Conservation (phyloP, 1,139 yeast species). For the Yamadazyma songkhlaensis region DNA sequence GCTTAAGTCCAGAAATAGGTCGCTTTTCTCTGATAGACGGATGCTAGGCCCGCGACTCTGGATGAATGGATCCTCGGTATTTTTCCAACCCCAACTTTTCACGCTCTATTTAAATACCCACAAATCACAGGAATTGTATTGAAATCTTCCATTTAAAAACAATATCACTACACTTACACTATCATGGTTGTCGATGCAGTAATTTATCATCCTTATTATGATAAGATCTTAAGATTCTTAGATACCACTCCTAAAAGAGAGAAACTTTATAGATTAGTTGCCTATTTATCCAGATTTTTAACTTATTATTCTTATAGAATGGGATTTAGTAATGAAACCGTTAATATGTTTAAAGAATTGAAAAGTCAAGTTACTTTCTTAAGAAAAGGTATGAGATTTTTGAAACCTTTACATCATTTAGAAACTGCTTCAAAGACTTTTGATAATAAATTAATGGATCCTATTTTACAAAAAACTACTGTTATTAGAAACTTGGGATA, state of each 20-base stretch:
- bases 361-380: slow-evolving; percentile 63
- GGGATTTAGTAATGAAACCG: slow-evolving; percentile 53
- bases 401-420: slow-evolving; percentile 77
- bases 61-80: neutral
- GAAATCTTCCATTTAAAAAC: no score
- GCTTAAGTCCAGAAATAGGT: no score
- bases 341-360: slow-evolving; percentile 49
- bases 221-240: slow-evolving; percentile 60
- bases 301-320: slow-evolving; percentile 60
- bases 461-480: slow-evolving; percentile 54
- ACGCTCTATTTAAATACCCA: neutral
- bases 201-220: slow-evolving; percentile 71
- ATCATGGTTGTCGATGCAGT: slow-evolving; percentile 69
- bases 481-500: slow-evolving; percentile 70
- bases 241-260: slow-evolving; percentile 67
- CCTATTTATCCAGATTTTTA: slow-evolving; percentile 76
- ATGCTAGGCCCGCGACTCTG: neutral
- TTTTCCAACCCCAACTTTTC: neutral
- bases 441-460: slow-evolving; percentile 72
- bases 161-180: no score
- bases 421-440: slow-evolving; percentile 66
- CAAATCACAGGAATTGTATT: neutral
- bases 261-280: slow-evolving; percentile 75
- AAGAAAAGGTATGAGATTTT: slow-evolving; percentile 81
- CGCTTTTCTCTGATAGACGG: no score